phyloP scores from a whole-genome alignment of 352 stramenopile species.

The Phytopythium aichiense region DNA sequence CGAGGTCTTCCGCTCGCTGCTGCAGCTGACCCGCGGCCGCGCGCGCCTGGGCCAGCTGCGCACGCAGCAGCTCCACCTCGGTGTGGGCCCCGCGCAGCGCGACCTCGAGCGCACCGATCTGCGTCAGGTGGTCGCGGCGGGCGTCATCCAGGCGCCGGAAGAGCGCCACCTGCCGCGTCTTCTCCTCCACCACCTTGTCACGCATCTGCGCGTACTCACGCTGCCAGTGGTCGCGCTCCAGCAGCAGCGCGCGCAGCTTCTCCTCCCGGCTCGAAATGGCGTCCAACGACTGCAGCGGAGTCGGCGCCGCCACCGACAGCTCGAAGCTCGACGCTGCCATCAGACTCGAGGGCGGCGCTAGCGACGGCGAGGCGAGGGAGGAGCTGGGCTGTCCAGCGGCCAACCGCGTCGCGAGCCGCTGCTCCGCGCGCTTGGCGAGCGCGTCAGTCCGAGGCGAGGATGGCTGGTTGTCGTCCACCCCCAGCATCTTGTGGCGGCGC shows the following conservation, averaged over 20 bases:
- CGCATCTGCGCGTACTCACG: slow-evolving; percentile 25
- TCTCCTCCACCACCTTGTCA: slow-evolving; percentile 29
- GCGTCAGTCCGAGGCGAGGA: background rate
- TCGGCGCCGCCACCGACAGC: background rate
- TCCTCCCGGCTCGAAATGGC: slow-evolving; percentile 13
- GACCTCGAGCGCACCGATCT: slow-evolving; percentile 15
- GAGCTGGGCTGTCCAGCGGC: background rate
- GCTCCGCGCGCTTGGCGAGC: slow-evolving; percentile 6
- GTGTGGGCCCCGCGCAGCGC: slow-evolving; percentile 14
- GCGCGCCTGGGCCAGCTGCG: slow-evolving; percentile 17
- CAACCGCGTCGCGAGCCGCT: background rate
- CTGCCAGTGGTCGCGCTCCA: slow-evolving; percentile 17
- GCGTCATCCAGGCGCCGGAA: slow-evolving; percentile 23
- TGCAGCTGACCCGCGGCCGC: slow-evolving; percentile 10
- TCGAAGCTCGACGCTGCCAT: slow-evolving; percentile 4
- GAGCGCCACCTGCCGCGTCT: slow-evolving; percentile 22
- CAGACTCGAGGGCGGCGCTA: background rate
- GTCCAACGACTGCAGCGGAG: background rate
- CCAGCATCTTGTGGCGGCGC: slow-evolving; percentile 8
- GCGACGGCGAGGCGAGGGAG: background rate
- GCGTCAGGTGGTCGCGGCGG: slow-evolving; percentile 12
- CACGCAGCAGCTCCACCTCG: slow-evolving; percentile 23
- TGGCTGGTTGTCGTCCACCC: background rate
- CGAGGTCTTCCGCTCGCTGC: slow-evolving; percentile 22
- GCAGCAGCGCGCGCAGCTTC: slow-evolving; percentile 15